phyloP scores from a whole-genome alignment of 768 basidiomycete genomes.

The Kwoniella pini region DNA sequence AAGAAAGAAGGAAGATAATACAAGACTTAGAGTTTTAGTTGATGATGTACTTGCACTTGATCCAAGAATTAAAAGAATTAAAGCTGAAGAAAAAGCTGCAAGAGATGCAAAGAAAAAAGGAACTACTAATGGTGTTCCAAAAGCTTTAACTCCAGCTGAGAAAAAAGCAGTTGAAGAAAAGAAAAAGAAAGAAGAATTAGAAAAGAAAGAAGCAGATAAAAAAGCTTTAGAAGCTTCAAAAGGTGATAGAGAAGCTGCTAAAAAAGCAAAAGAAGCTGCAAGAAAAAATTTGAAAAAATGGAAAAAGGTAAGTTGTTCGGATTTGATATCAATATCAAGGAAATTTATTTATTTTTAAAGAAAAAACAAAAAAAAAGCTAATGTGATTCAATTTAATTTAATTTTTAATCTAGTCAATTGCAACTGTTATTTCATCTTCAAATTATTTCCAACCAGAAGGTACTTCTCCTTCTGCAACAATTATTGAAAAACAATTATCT shows the following conservation, averaged over 20 bases:
- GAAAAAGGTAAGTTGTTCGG: conserved; percentile 69
- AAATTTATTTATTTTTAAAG: too few relatives aligned
- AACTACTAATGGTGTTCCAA: conserved; percentile 37
- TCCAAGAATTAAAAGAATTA: conserved; percentile 95
- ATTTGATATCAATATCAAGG: too few relatives aligned
- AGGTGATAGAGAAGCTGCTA: conserved; percentile 57
- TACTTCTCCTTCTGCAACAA: conserved; percentile 51
- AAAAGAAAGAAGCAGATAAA: conserved; percentile 71
- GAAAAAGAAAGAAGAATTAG: conserved; percentile 61
- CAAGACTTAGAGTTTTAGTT: conserved; percentile 80
- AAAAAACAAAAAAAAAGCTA: too few relatives aligned
- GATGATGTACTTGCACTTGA: conserved; percentile 79
- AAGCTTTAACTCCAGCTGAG: conserved; percentile 56
- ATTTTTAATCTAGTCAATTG: conserved; percentile 54
- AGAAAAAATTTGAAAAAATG: conserved; percentile 58
- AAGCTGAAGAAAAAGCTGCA: conserved; percentile 91
- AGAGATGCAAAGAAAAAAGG: conserved; percentile 84
- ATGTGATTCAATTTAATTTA: too few relatives aligned
- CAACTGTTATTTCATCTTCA: conserved; percentile 54
- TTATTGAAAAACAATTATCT: conserved; percentile 56
- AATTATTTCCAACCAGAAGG: conserved; percentile 58
- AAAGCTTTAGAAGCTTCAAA: conserved; percentile 55
- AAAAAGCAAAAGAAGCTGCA: conserved; percentile 69
- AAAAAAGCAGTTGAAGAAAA: conserved; percentile 60
- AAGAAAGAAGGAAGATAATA: conserved; percentile 95